Evolutionary conservation across 1,284 basidiomycete genomes (phyloP).

Genomic region (Moesziomyces sp.): DNA sequence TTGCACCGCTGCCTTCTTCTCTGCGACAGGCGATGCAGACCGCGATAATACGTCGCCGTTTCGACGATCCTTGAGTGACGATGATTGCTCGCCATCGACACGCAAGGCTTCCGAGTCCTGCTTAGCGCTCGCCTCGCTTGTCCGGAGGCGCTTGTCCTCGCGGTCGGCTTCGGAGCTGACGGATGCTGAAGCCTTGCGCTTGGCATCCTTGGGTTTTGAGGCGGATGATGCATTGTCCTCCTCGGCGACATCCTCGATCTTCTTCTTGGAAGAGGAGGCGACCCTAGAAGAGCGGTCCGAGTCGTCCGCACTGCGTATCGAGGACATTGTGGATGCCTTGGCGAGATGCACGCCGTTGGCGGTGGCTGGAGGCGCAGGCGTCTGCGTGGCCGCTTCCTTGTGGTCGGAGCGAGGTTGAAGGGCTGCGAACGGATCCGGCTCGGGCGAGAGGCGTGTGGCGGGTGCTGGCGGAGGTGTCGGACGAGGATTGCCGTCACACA

Average conservation of each 20-base stretch:
- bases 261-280: conserved; percentile 55
- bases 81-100: conserved; percentile 10
- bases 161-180: conserved; percentile 35
- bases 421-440: conserved; percentile 39
- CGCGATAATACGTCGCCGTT: conserved; percentile 26
- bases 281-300: conserved; percentile 32
- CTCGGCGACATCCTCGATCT: conserved; percentile 46
- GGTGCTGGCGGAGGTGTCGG: conserved; percentile 31
- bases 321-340: conserved; percentile 12
- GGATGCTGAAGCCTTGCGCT: conserved; percentile 49
- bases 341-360: conserved; percentile 32
- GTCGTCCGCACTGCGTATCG: conserved; percentile 12
- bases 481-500: conserved; percentile 58
- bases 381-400: conserved; percentile 45
- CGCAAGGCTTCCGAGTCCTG: conserved; percentile 14
- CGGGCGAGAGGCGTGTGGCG: conserved; percentile 47
- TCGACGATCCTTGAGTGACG: conserved; percentile 26
- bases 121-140: conserved; percentile 20
- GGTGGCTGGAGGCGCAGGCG: conserved; percentile 14
- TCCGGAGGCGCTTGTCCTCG: conserved; percentile 46
- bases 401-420: conserved; percentile 22
- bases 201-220: conserved; percentile 37
- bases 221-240: conserved; percentile 16
- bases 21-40: conserved; percentile 29
- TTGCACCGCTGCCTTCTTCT: conserved; percentile 20